Evolutionary conservation across 805 yeast genomes (phyloP).

Genomic region (Candida maltosa): DNA sequence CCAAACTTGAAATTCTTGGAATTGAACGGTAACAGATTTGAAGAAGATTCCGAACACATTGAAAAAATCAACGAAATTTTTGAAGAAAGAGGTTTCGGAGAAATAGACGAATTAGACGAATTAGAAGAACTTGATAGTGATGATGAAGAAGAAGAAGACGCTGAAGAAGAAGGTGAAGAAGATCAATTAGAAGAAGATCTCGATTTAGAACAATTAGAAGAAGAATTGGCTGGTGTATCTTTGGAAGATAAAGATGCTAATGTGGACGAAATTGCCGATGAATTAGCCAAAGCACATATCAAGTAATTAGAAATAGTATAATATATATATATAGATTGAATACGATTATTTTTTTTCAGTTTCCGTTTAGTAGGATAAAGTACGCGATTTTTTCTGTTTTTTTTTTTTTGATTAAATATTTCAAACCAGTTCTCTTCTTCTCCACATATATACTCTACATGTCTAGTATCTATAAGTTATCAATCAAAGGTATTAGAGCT

Average conservation of each 20-base stretch:
- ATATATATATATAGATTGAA: neutral
- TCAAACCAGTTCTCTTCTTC: conserved; percentile 1
- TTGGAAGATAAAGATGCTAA: conserved; percentile 41
- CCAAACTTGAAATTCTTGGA: conserved; percentile 66
- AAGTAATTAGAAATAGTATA: conserved; percentile 8
- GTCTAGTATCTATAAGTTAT: conserved; percentile 41
- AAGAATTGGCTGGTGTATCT: conserved; percentile 47
- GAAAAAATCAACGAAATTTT: conserved; percentile 61
- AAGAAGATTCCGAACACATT: conserved; percentile 77
- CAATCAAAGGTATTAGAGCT: conserved; percentile 84
- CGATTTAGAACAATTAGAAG: conserved; percentile 46
- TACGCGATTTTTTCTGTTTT: no score
- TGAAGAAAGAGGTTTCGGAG: conserved; percentile 72
- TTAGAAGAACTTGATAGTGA: conserved; percentile 79
- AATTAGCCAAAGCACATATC: conserved; percentile 55
- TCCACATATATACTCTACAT: conserved; percentile 12
- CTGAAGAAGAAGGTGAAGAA: conserved; percentile 45
- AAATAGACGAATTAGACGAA: conserved; percentile 90
- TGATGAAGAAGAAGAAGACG: conserved; percentile 63
- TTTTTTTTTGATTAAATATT: neutral
- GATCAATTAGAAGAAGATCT: conserved; percentile 54
- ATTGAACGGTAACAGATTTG: conserved; percentile 89
- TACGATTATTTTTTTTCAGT: no score
- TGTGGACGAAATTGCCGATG: conserved; percentile 58
- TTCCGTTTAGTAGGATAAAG: no score